phyloP scores from a whole-genome alignment of 768 basidiomycete genomes.

The Boletus subcaerulescens region DNA sequence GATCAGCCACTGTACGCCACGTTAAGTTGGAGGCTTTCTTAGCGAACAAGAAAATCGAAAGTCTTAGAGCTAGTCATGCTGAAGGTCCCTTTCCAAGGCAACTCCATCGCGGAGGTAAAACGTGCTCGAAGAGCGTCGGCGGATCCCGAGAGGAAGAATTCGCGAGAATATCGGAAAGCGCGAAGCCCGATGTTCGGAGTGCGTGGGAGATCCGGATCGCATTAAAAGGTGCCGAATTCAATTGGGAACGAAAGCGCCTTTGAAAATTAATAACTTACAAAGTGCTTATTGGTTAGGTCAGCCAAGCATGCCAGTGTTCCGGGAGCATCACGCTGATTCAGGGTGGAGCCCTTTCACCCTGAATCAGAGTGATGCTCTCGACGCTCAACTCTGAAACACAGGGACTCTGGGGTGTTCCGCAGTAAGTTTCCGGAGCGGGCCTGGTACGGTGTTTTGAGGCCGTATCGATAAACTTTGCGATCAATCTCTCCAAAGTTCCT shows the following conservation, averaged over 20 bases:
- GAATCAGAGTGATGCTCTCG: background rate
- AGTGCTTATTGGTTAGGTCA: too few relatives aligned
- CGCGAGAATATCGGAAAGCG: background rate
- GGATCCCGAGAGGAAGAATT: slow-evolving; percentile 1
- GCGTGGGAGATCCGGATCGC: background rate
- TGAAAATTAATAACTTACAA: too few relatives aligned
- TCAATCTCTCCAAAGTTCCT: background rate
- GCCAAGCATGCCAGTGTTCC: too few relatives aligned
- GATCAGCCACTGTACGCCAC: background rate
- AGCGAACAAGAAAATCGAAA: background rate
- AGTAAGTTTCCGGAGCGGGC: background rate
- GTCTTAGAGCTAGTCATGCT: background rate
- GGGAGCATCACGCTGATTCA: background rate
- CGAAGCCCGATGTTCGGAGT: slow-evolving; percentile 1
- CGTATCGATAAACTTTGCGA: background rate
- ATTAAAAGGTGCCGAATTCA: background rate
- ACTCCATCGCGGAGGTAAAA: background rate
- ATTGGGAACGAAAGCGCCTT: background rate
- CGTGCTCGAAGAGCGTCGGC: background rate
- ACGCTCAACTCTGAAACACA: slow-evolving; percentile 2
- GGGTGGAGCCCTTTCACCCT: too few relatives aligned
- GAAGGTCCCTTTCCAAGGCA: background rate
- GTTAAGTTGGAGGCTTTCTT: background rate
- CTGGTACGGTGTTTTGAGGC: background rate
- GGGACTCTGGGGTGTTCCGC: background rate